Percentiles rank a stretch among this genome's conserved stretches.
Conservation (phyloP, 176 grass and related monocot genomes). For the Eragrostis curvula region DNA sequence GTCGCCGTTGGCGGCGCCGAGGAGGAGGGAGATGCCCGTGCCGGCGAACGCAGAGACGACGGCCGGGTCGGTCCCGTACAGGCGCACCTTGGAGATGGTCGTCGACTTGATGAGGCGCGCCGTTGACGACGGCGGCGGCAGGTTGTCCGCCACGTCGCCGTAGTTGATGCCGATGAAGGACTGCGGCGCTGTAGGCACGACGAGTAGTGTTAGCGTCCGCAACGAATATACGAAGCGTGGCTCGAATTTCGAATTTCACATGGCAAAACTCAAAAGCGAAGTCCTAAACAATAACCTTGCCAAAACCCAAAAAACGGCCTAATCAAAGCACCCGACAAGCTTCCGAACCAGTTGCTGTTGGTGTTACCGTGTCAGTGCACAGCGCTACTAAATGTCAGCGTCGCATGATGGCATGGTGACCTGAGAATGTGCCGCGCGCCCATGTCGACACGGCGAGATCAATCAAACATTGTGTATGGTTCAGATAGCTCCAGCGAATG, state of each 20-base stretch:
- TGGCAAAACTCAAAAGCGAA: not conserved
- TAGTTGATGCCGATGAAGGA: constrained; percentile 95
- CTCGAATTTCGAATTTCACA: not conserved
- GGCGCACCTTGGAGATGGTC: constrained; percentile 86
- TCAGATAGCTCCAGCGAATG: constrained; percentile 3
- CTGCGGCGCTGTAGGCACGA: constrained; percentile 55
- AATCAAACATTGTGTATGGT: not conserved
- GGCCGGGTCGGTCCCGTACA: constrained; percentile 70
- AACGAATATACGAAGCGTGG: not conserved
- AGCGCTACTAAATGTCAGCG: not conserved
- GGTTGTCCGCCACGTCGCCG: constrained; percentile 88
- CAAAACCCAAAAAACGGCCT: not conserved
- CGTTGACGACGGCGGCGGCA: constrained; percentile 70
- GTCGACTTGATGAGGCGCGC: constrained; percentile 73
- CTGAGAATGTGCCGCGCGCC: not conserved
- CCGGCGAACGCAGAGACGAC: constrained; percentile 74
- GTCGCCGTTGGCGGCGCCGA: constrained; percentile 84
- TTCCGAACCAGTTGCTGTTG: not conserved
- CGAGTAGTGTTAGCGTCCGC: not conserved
- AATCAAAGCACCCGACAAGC: not conserved
- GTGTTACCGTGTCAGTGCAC: constrained; percentile 7
- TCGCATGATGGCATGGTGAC: constrained; percentile 11
- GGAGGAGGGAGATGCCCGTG: constrained; percentile 72
- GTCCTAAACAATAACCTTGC: not conserved
- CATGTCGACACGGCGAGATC: not conserved